Evolutionary conservation across 257 asterid species (phyloP).

Genomic region (Orobanche coerulescens): DNA sequence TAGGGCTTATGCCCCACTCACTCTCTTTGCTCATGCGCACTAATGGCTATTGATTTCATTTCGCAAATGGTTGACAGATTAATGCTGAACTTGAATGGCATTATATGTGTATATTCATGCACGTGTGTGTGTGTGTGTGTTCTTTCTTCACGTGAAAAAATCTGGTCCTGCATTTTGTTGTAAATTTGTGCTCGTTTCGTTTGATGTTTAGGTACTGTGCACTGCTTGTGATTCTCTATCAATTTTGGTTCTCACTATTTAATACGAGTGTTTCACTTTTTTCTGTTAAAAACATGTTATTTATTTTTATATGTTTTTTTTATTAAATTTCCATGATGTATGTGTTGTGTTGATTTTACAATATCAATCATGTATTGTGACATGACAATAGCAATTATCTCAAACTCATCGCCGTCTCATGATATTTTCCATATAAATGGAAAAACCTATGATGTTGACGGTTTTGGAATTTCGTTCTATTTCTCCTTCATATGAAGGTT

Average conservation of each 20-base stretch:
- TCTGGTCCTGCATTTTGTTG: neutral
- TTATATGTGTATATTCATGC: neutral
- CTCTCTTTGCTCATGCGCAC: neutral
- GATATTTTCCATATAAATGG: no score
- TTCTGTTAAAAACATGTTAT: neutral
- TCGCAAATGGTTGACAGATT: neutral
- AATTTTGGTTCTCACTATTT: neutral
- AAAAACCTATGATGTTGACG: no score
- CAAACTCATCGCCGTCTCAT: no score
- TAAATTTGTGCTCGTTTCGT: neutral
- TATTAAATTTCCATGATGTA: no score
- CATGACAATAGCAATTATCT: no score
- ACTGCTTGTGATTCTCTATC: neutral
- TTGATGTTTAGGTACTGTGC: neutral
- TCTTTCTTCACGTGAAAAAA: neutral
- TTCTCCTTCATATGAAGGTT: no score
- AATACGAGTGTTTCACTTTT: neutral
- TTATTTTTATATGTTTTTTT: neutral
- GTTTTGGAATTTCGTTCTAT: no score
- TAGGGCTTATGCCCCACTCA: neutral
- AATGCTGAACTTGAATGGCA: neutral
- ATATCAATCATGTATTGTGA: no score
- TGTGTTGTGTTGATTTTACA: no score
- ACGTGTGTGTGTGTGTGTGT: neutral
- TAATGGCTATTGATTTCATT: slow-evolving; percentile 1